Conservation (phyloP, 1,284 basidiomycete species). For the Puccinia polysora region DNA sequence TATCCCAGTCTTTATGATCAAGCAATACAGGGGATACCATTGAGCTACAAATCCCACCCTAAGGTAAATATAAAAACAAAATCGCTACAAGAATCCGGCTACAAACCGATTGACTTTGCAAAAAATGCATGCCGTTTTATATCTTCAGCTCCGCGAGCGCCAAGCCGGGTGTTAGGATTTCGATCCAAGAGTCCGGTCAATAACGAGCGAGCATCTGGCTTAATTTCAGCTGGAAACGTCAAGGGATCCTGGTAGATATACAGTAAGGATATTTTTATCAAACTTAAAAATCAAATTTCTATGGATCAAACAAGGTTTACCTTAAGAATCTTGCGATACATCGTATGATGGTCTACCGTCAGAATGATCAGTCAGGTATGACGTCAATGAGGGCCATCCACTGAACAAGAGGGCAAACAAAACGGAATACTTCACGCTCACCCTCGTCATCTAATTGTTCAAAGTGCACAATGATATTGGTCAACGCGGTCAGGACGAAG, state of each 20-base stretch:
- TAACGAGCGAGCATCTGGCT: slow-evolving; percentile 82
- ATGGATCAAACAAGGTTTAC: slow-evolving; percentile 1
- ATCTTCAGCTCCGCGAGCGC: slow-evolving; percentile 81
- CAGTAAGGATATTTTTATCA: background rate
- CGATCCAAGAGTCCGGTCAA: slow-evolving; percentile 81
- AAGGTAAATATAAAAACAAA: background rate
- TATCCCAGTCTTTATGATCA: slow-evolving; percentile 38
- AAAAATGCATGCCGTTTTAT: slow-evolving; percentile 91
- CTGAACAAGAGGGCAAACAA: background rate
- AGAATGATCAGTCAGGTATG: background rate
- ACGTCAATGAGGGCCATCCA: background rate
- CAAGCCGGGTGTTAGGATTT: slow-evolving; percentile 74
- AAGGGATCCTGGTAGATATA: slow-evolving; percentile 21
- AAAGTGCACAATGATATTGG: background rate
- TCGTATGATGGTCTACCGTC: slow-evolving; percentile 40
- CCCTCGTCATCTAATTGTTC: slow-evolving; percentile 37
- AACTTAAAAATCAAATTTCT: background rate
- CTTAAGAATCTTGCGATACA: slow-evolving; percentile 44
- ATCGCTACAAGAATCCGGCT: background rate
- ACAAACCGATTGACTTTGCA: slow-evolving; percentile 57
- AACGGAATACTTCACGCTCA: background rate
- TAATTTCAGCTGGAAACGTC: slow-evolving; percentile 56
- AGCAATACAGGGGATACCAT: background rate
- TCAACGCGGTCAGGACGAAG: background rate
- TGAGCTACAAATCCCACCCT: background rate